Percentiles rank a stretch among this genome's conserved stretches.
These are phyloP conservation scores for Neurospora intermedia DNA, from an alignment of 495 filamentous ascomycete genomes.

Conservation along the genomic window DNA sequence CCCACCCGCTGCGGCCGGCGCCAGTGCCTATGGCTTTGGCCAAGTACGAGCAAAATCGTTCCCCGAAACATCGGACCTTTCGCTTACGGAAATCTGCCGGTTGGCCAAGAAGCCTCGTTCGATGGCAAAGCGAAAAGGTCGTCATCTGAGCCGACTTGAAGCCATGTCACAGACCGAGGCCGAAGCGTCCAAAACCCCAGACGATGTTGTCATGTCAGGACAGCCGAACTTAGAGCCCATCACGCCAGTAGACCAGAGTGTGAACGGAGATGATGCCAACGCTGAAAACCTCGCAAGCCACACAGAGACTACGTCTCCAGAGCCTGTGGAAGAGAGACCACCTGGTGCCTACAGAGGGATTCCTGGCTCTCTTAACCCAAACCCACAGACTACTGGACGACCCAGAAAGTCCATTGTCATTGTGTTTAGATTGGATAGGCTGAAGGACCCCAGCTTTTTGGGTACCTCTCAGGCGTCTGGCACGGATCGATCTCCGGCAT, in stretches of 20 bases:
- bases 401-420: slow-evolving; percentile 25
- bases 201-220: background rate
- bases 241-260: background rate
- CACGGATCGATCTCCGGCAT: background rate
- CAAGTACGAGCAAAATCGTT: slow-evolving; percentile 12
- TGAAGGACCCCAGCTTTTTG: slow-evolving; percentile 18
- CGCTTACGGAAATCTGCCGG: slow-evolving; percentile 13
- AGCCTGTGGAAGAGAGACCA: background rate
- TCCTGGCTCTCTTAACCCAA: slow-evolving; percentile 14
- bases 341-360: slow-evolving; percentile 10
- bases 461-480: background rate
- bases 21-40: slow-evolving; percentile 19
- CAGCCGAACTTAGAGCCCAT: background rate
- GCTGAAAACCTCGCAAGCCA: background rate
- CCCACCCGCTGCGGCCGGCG: background rate
- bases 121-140: slow-evolving; percentile 18
- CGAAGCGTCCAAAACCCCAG: background rate
- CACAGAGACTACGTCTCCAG: background rate
- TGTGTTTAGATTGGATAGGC: slow-evolving; percentile 20
- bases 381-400: background rate
- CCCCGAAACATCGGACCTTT: slow-evolving; percentile 2
- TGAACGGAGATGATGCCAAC: background rate
- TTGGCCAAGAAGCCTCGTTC: slow-evolving; percentile 10
- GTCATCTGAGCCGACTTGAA: slow-evolving; percentile 3
- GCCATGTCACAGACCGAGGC: background rate